A percentile compares a stretch with the other conserved stretches of the same genome.
phyloP scores from a whole-genome alignment of 176 grass and related monocot species.

The Oryza longistaminata region DNA sequence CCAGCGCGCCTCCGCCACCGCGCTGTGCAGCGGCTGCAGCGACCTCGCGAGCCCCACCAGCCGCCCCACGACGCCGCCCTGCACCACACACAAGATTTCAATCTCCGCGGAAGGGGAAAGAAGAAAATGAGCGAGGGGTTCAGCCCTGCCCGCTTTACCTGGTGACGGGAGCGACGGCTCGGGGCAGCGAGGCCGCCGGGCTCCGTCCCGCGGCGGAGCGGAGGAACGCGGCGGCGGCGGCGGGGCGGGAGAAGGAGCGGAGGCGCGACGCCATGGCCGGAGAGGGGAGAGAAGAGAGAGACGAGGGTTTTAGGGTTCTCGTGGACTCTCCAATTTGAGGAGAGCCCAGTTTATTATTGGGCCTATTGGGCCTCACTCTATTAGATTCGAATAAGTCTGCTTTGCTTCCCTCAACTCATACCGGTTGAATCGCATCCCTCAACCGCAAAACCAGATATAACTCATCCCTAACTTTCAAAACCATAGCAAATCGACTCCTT shows the following conservation, averaged over 20 bases:
- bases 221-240: slow-evolving; percentile 53
- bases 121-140: not conserved
- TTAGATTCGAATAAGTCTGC: too few relatives aligned
- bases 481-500: too few relatives aligned
- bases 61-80: slow-evolving; percentile 36
- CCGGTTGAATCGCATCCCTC: too few relatives aligned
- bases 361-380: not conserved
- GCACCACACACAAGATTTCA: not conserved
- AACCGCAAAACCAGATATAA: too few relatives aligned
- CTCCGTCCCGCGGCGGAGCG: slow-evolving; percentile 25
- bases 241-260: slow-evolving; percentile 64
- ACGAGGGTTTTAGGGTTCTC: slow-evolving; percentile 52
- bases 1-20: slow-evolving; percentile 74
- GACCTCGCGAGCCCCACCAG: slow-evolving; percentile 52
- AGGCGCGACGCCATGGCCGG: slow-evolving; percentile 75
- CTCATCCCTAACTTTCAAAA: too few relatives aligned
- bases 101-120: not conserved
- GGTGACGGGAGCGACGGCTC: slow-evolving; percentile 31
- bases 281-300: not conserved
- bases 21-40: slow-evolving; percentile 82
- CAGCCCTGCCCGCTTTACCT: slow-evolving; percentile 31
- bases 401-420: too few relatives aligned
- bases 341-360: not conserved
- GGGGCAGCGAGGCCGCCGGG: slow-evolving; percentile 40
- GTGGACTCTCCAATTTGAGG: slow-evolving; percentile 20